phyloP scores from a whole-genome alignment of 805 yeast species.

The Saccharomyces kudriavzevii region DNA sequence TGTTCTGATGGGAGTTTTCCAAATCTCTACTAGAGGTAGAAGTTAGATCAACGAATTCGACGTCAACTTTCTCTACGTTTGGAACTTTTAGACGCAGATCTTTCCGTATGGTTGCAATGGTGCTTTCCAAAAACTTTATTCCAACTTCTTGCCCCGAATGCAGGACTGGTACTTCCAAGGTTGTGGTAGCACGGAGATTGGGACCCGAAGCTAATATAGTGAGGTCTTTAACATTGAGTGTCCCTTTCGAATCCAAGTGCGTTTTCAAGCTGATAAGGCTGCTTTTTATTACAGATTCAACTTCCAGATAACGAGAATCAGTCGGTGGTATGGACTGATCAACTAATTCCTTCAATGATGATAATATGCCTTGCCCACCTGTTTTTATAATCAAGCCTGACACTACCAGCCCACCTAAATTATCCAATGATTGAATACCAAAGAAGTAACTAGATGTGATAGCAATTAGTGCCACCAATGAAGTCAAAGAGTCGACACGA shows the following conservation, averaged over 20 bases:
- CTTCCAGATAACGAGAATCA: conserved; percentile 41
- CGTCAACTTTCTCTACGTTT: conserved; percentile 36
- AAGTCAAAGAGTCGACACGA: conserved; percentile 86
- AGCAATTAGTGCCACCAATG: conserved; percentile 81
- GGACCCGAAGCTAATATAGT: conserved; percentile 53
- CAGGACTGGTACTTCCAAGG: conserved; percentile 36
- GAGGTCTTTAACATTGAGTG: conserved; percentile 35
- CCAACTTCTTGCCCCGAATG: conserved; percentile 39
- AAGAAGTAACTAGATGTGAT: conserved; percentile 79
- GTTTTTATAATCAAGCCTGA: conserved; percentile 76
- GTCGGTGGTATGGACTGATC: conserved; percentile 56
- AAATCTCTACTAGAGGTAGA: neutral
- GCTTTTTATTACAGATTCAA: conserved; percentile 35
- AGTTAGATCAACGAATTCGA: conserved; percentile 34
- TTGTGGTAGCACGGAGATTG: conserved; percentile 34
- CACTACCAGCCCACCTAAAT: conserved; percentile 85
- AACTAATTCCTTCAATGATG: conserved; percentile 65
- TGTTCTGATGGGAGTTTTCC: conserved; percentile 11
- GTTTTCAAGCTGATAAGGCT: conserved; percentile 31
- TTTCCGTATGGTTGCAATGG: conserved; percentile 31
- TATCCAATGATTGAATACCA: conserved; percentile 76
- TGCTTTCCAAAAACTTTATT: conserved; percentile 36
- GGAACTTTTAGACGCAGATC: conserved; percentile 34
- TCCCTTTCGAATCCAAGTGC: conserved; percentile 35
- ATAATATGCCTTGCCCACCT: conserved; percentile 65